Evolutionary conservation across 352 stramenopile genomes (phyloP).

Genomic region (Globisporangium spinosum): DNA sequence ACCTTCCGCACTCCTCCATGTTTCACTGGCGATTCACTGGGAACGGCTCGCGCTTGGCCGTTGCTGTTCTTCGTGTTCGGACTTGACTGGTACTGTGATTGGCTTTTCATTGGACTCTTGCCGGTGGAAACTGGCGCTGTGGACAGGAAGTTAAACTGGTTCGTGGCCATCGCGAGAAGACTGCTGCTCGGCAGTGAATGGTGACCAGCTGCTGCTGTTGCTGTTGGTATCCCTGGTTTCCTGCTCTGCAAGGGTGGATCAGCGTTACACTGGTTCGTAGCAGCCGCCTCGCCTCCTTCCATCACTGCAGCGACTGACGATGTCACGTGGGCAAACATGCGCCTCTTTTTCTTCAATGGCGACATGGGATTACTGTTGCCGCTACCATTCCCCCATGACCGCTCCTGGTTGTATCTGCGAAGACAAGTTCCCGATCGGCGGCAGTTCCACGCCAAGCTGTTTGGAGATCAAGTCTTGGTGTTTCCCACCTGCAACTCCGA

Average conservation of each 20-base stretch:
- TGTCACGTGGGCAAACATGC: constrained; percentile 37
- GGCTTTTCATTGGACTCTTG: constrained; percentile 14
- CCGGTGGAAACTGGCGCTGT: neutral
- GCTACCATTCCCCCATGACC: neutral
- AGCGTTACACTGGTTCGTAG: neutral
- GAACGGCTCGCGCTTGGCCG: neutral
- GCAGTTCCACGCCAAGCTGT: constrained; percentile 56
- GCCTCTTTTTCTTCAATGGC: constrained; percentile 46
- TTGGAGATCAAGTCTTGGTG: constrained; percentile 35
- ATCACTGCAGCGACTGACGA: constrained; percentile 23
- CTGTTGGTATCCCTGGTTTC: neutral
- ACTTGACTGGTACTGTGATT: neutral
- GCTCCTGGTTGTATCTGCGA: constrained; percentile 1
- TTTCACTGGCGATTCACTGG: neutral
- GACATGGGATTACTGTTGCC: constrained; percentile 18
- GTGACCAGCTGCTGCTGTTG: neutral
- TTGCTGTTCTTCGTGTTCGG: constrained; percentile 3
- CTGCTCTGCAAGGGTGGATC: neutral
- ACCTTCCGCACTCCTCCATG: neutral
- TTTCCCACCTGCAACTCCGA: neutral
- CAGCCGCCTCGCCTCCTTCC: neutral
- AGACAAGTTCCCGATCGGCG: constrained; percentile 29
- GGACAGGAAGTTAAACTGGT: constrained; percentile 41
- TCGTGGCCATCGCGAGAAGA: constrained; percentile 37
- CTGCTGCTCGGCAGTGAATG: constrained; percentile 18